Percentiles rank a stretch among this genome's conserved stretches.
Evolutionary conservation across 129 eudicot genomes (phyloP).

Genomic region (Flaveria sonorensis): DNA sequence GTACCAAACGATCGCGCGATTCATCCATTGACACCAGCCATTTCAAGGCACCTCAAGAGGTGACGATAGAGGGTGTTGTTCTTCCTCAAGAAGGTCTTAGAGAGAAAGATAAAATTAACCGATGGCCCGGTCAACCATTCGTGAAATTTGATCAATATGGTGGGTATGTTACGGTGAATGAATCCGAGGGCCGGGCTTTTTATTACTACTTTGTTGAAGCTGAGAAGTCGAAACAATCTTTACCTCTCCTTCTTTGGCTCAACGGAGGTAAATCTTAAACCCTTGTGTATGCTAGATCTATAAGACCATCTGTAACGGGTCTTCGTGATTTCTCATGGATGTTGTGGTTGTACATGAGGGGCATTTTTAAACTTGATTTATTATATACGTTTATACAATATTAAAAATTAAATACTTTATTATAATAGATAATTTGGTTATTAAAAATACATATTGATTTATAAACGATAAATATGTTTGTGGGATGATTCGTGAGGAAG

Average conservation of each 20-base stretch:
- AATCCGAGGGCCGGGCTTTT: slow-evolving; percentile 62
- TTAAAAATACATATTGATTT: no score
- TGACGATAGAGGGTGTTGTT: slow-evolving; percentile 5
- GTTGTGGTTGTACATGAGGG: no score
- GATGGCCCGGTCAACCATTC: slow-evolving; percentile 73
- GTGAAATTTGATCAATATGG: slow-evolving; percentile 67
- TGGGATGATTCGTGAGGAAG: no score
- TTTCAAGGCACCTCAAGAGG: slow-evolving; percentile 34
- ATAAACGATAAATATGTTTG: no score
- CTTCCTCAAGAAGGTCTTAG: slow-evolving; percentile 45
- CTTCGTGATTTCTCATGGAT: no score
- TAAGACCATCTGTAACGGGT: no score
- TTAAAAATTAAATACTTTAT: no score
- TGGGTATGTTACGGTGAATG: slow-evolving; percentile 71
- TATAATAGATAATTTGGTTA: no score
- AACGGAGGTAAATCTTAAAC: slow-evolving; percentile 70
- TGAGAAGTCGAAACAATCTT: slow-evolving; percentile 29
- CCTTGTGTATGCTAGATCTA: background rate
- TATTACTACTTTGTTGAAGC: slow-evolving; percentile 89
- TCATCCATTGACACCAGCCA: slow-evolving; percentile 38
- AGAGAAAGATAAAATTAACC: slow-evolving; percentile 54
- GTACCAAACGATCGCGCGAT: slow-evolving; percentile 34
- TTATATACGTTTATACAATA: no score
- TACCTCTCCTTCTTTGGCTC: slow-evolving; percentile 96
- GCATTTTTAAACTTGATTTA: no score